Conservation (phyloP, 2,329 filamentous ascomycete species). For the Penicillium freii region DNA sequence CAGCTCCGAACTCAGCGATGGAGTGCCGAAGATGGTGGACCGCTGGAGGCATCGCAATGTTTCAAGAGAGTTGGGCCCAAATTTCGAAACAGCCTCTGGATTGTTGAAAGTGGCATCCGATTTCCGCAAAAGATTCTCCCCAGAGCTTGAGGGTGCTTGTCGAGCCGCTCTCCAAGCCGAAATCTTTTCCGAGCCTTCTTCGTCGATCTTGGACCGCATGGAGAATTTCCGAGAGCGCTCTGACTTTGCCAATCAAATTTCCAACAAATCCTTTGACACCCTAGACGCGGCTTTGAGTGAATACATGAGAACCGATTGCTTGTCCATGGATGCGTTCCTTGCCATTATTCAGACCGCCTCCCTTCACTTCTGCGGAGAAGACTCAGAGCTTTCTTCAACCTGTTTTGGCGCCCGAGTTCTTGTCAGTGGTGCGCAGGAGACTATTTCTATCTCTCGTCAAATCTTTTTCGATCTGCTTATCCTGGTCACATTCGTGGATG, state of each 20-base stretch:
- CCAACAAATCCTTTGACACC: conserved; percentile 73
- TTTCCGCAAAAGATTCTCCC: conserved; percentile 69
- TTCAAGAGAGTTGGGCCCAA: conserved; percentile 50
- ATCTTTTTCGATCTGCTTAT: conserved; percentile 79
- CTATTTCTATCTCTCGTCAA: conserved; percentile 67
- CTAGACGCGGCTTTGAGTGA: conserved; percentile 69
- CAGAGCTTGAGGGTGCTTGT: conserved; percentile 67
- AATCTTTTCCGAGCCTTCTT: conserved; percentile 69
- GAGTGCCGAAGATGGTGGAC: conserved; percentile 40
- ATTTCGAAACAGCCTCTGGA: conserved; percentile 55
- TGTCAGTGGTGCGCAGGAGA: conserved; percentile 76
- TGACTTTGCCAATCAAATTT: conserved; percentile 73
- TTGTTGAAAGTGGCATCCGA: conserved; percentile 67
- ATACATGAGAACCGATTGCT: conserved; percentile 53
- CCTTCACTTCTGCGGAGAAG: conserved; percentile 40
- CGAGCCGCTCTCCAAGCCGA: conserved; percentile 67
- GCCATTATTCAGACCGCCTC: conserved; percentile 52
- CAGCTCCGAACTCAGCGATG: conserved; percentile 36
- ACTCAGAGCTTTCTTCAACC: conserved; percentile 53
- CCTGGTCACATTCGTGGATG: conserved; percentile 81
- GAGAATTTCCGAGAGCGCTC: conserved; percentile 75
- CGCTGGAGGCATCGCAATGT: conserved; percentile 47
- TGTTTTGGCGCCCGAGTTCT: conserved; percentile 74
- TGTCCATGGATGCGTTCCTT: conserved; percentile 54
- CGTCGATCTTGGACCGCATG: conserved; percentile 70